A percentile compares a stretch with the other conserved stretches of the same genome.
Conservation (phyloP, 2,329 filamentous ascomycete species). For the Amylocarpus encephaloides region DNA sequence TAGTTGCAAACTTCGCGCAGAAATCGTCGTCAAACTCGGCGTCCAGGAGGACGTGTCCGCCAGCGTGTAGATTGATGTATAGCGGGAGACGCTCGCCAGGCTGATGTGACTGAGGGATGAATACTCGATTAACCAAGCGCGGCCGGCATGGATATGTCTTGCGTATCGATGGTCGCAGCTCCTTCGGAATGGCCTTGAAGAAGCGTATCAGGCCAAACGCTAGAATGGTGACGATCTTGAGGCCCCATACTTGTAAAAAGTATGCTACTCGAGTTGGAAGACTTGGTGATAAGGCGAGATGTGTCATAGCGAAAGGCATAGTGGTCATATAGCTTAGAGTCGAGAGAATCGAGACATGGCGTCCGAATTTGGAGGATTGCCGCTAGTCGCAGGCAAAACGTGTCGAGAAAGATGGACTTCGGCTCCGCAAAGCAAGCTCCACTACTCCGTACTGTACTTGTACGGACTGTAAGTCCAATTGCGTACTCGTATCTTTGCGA, state of each 20-base stretch:
- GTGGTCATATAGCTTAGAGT: too few species aligned
- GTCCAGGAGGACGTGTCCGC: slow-evolving; percentile 41
- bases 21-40: slow-evolving; percentile 40
- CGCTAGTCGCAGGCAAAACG: too few species aligned
- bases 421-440: too few species aligned
- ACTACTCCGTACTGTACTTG: too few species aligned
- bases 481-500: too few species aligned
- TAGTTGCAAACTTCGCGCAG: slow-evolving; percentile 37
- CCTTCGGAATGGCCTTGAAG: background rate
- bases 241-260: slow-evolving; percentile 13
- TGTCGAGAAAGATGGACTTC: too few species aligned
- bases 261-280: slow-evolving; percentile 8
- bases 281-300: background rate
- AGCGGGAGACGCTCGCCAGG: slow-evolving; percentile 29
- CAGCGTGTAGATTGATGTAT: slow-evolving; percentile 45
- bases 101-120: slow-evolving; percentile 31
- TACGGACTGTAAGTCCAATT: too few species aligned
- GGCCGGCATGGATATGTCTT: slow-evolving; percentile 9
- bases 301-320: background rate
- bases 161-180: background rate
- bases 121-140: slow-evolving; percentile 31
- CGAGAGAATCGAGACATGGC: too few species aligned
- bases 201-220: background rate
- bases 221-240: slow-evolving; percentile 10
- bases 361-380: too few species aligned